Evolutionary conservation across 2,329 filamentous ascomycete genomes (phyloP).

Genomic region (Ophioceras dolichostomum): DNA sequence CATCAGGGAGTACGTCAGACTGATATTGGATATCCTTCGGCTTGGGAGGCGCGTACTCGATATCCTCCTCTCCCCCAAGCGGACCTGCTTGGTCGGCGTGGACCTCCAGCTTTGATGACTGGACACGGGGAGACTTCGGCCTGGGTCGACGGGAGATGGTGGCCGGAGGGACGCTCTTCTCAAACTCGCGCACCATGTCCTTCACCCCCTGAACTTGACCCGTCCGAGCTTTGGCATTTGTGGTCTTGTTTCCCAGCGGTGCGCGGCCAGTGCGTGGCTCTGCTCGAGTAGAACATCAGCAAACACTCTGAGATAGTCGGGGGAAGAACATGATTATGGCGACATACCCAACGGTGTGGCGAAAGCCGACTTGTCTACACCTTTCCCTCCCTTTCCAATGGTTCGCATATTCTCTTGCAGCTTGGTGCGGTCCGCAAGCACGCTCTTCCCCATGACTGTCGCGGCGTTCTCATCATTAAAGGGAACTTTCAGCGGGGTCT

Average conservation of each 20-base stretch:
- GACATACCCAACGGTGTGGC: slow-evolving; percentile 70
- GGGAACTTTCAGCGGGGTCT: slow-evolving; percentile 68
- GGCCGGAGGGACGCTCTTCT: slow-evolving; percentile 49
- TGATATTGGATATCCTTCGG: slow-evolving; percentile 54
- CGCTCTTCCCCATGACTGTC: slow-evolving; percentile 38
- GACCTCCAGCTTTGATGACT: slow-evolving; percentile 48
- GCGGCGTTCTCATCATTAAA: slow-evolving; percentile 80
- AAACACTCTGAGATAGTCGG: background rate
- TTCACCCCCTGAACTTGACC: slow-evolving; percentile 51
- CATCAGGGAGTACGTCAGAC: slow-evolving; percentile 54
- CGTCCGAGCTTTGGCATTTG: slow-evolving; percentile 68
- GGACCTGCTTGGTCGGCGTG: slow-evolving; percentile 38
- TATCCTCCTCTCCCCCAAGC: slow-evolving; percentile 53
- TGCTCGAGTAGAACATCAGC: slow-evolving; percentile 14
- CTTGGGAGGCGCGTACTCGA: slow-evolving; percentile 80
- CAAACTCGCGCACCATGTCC: slow-evolving; percentile 42
- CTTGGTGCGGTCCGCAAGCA: slow-evolving; percentile 39
- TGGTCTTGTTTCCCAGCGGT: slow-evolving; percentile 86
- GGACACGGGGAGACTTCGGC: slow-evolving; percentile 38
- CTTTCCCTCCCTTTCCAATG: slow-evolving; percentile 34
- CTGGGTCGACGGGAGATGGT: slow-evolving; percentile 48
- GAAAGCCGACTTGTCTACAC: slow-evolving; percentile 48
- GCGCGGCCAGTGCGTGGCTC: slow-evolving; percentile 56
- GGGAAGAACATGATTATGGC: no score
- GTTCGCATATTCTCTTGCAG: slow-evolving; percentile 43